Percentiles rank a stretch among this genome's conserved stretches.
phyloP scores from a whole-genome alignment of 257 asterid species.

The Capsicum chinense region DNA sequence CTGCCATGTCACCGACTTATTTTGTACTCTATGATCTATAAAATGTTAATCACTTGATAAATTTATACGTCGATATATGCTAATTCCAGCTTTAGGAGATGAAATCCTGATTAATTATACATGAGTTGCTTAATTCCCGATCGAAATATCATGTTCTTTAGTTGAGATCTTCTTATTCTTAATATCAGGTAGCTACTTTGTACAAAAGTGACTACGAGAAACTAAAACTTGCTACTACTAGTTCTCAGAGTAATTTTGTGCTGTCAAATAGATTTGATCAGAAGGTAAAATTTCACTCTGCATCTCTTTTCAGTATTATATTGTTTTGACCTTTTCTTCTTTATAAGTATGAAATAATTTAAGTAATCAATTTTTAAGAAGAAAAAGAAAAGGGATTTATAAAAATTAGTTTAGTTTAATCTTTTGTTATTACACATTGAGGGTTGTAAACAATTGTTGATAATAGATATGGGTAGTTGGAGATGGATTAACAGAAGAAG shows the following conservation, averaged over 20 bases:
- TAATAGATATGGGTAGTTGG: slow-evolving; percentile 79
- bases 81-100: neutral
- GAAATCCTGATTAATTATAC: neutral
- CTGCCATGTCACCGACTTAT: neutral
- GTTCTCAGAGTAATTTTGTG: slow-evolving; percentile 27
- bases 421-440: neutral
- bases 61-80: neutral
- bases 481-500: slow-evolving; percentile 69
- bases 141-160: neutral
- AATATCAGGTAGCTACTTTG: slow-evolving; percentile 34
- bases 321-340: neutral
- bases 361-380: neutral
- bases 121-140: neutral
- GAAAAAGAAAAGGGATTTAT: neutral
- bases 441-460: neutral
- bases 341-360: neutral
- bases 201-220: slow-evolving; percentile 33
- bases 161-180: neutral
- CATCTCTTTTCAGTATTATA: neutral
- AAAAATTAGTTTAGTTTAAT: neutral
- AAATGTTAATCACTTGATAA: neutral
- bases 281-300: slow-evolving; percentile 34
- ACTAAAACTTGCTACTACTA: slow-evolving; percentile 32
- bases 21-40: neutral
- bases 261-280: slow-evolving; percentile 29